Evolutionary conservation across 768 basidiomycete genomes (phyloP), one percentile per base, ranked within the genome.

Genomic region (Tulasnella sp.): DNA sequence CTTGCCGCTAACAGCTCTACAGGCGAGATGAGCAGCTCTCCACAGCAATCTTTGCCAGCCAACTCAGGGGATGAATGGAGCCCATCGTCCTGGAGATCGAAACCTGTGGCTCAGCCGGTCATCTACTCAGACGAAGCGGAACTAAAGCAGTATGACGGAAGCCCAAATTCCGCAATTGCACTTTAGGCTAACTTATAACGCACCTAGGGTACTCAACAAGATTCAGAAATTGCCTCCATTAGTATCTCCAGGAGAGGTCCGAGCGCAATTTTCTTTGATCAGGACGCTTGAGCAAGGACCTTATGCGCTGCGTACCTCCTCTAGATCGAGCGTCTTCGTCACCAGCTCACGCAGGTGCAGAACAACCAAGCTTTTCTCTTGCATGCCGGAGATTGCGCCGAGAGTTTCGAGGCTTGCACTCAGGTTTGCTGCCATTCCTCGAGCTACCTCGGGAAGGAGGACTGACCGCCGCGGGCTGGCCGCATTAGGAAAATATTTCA

Each of bases 361-460:
- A 84, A 84, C 22, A 92, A 93, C 74, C 88, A 95, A 77, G 94
- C 94, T 0, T 98, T 99, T 81, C 84, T 99, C 41, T 85, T 99
- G 2, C 97, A 99, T 74, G 97, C 97, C 0, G 97, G 97, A 1
- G 97, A 99, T 77, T 99, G 97, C 77, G 95, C 94, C n/a, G 93
- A 95, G 80, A 90, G 92, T 79, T 95, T 96, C 77, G 90, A 92
- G 76, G 93, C 92, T 0, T 95, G 93, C 78, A 94, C 91, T 0
- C 87, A 92, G 74, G 92, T 92, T 78, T 76, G 86, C 83, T 2
- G 29, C 40, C 14, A 8, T 6, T 9, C 9, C 19, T 9, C 11
- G 5, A 12, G n/a, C 64, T 36, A 41, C 11, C 9, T n/a, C n/a
- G n/a, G 1, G 26, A 37, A 37, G 3, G 36, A 12, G 36, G 40